Conservation (phyloP, 805 yeast species). For the Candida chilensis region DNA sequence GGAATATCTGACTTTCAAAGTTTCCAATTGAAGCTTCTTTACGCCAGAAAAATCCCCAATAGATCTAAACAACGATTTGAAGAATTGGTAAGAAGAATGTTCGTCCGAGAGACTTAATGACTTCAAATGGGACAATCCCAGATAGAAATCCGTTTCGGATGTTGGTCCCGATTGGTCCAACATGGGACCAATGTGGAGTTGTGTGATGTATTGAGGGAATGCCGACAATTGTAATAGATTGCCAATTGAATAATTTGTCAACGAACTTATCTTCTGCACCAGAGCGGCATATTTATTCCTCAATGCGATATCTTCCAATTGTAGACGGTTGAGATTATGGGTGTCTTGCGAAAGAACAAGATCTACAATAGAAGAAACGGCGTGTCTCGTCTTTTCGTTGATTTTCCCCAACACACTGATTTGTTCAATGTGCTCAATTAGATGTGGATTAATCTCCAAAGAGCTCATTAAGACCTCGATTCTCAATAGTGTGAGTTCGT, state of each 20-base stretch:
- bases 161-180: slow-evolving; percentile 5
- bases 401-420: slow-evolving; percentile 7
- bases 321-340: too few species aligned
- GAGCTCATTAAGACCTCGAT: slow-evolving; percentile 29
- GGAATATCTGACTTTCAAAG: slow-evolving; percentile 30
- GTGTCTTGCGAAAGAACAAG: slow-evolving; percentile 5
- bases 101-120: slow-evolving; percentile 18
- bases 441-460: slow-evolving; percentile 18
- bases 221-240: too few species aligned
- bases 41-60: slow-evolving; percentile 2
- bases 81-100: slow-evolving; percentile 21
- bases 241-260: slow-evolving; percentile 4
- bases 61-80: slow-evolving; percentile 14
- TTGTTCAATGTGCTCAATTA: slow-evolving; percentile 19
- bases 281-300: too few species aligned
- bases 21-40: slow-evolving; percentile 11
- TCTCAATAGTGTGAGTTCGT: slow-evolving; percentile 22
- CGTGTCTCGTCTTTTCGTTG: slow-evolving; percentile 9
- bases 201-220: too few species aligned
- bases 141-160: background rate
- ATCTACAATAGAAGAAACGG: slow-evolving; percentile 10
- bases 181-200: too few species aligned
- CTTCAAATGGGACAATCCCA: slow-evolving; percentile 5
- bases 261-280: too few species aligned
- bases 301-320: too few species aligned